Conservation (phyloP, 192 early-diverging fungal genomes). For the Podila clonocystis region DNA sequence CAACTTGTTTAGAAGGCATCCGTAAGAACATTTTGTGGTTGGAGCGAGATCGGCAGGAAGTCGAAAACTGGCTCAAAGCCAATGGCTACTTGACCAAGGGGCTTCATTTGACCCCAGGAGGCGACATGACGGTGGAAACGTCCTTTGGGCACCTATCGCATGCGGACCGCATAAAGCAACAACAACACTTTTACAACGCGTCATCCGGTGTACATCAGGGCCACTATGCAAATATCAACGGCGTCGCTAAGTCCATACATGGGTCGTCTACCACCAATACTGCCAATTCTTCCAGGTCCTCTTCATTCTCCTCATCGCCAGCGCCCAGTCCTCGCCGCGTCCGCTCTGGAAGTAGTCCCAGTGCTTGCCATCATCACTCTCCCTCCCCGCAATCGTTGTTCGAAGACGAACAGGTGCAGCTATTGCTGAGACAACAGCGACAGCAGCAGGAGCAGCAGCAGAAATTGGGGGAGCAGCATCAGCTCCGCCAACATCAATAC, state of each 20-base stretch:
- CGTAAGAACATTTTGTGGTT: conserved; percentile 58
- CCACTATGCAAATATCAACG: neutral
- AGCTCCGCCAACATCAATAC: conserved; percentile 10
- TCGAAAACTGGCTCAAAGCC: conserved; percentile 32
- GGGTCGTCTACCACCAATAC: neutral
- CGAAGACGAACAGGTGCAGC: neutral
- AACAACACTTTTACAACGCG: neutral
- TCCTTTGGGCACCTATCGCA: neutral
- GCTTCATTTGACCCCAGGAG: neutral
- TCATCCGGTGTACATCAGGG: neutral
- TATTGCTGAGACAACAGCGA: neutral
- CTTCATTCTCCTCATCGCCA: neutral
- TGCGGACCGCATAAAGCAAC: neutral
- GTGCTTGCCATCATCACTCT: neutral
- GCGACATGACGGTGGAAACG: too few relatives aligned
- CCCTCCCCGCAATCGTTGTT: neutral
- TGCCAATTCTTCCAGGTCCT: neutral
- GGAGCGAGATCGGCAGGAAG: conserved; percentile 42
- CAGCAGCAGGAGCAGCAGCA: conserved; percentile 8
- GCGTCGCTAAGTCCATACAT: neutral
- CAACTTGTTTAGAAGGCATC: conserved; percentile 69
- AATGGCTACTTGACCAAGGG: conserved; percentile 27
- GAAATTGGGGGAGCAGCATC: conserved; percentile 29
- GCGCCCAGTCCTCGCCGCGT: neutral
- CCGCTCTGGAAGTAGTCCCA: neutral